Evolutionary conservation across 768 basidiomycete species (phyloP), one percentile per base, ranked within the genome.

Genomic region (Lactifluus echinatus): DNA sequence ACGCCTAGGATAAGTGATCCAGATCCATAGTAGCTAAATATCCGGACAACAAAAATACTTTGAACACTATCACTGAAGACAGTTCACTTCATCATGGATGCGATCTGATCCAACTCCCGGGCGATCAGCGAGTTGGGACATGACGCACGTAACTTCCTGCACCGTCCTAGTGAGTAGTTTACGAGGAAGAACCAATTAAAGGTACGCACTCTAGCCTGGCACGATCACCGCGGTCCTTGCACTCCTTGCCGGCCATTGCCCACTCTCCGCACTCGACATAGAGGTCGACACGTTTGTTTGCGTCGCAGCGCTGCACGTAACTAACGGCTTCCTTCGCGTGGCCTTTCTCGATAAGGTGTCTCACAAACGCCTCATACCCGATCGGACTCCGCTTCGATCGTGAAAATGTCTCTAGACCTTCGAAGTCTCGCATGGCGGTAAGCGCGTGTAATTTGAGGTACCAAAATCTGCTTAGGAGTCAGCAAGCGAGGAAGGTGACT

Each of bases 181-280:
- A 54, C 19, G 4, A 31, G 42, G 33, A 39, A 50, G 24, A 47
- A 55, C 14, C 10, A 15, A 14, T 21, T 14, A 44, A 54, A 33
- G 17, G 33, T 10, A 54, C 93, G 67, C 68, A 96, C 95, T 89
- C 85, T 31, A 98, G 70, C 63, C 83, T 87, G 7, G 78, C 81
- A 69, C 86, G 88, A 68, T 99, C 93, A 1, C 84, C 84, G 26
- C 89, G 76, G 50, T 94, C 91, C 70, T 92, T 95, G 70, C 91
- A 95, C 63, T 92, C 89, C 66, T 80, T 84, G 1, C 87, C 94
- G 0, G 93, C 94, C 67, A 81, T 74, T 37, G 84, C 79, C 92
- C 92, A 96, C 55, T 96, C 95, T 2, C 87, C 87, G 65, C 93
- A 96, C 60, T 83, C 77, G 23, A 93, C 86, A 65, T 91, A 99